Base-by-base conservation (phyloP, 352 stramenopile genomes). In the Globisporangium recalcitrans region DNA sequence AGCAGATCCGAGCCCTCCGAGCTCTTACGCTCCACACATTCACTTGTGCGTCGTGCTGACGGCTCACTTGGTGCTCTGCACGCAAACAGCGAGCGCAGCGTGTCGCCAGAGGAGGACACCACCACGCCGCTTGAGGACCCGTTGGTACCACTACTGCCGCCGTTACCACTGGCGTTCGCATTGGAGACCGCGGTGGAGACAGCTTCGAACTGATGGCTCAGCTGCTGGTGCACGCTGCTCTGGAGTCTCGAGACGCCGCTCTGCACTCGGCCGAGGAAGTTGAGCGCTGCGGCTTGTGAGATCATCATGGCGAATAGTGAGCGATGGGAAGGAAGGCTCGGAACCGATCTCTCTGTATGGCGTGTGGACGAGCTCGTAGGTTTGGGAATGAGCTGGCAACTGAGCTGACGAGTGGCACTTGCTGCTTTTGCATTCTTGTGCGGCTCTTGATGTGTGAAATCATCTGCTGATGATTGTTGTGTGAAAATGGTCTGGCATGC, bases 231-330 rank as follows among this genome's bases (percentile, higher is more conserved):
- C 58, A 77, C 64, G 44, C 53, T 73, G 40, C 65, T 62, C 32
- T 77, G 72, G n/a, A 80, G 62, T 29, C 63, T 61, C 34, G 70
- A 67, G 10, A 72, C 69, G 27, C 72, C 62, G 29, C 38, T 75
- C 67, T 80, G 72, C 47, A 80, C 47, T 46, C 69, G 19, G 3
- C 70, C 70, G 8, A 80, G 72, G 55, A 80, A 60, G 51, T 59
- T 60, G 29, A 66, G 52, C 27, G 67, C 63, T 16, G 64, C 36
- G 40, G 52, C 29, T n/a, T 61, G 60, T 14, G 60, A 51, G 42
- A 7, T 60, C 26, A 65, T 52, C 60, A 65, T 60, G 9, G 4
- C 26, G 19, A n/a, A 5, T 52, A 46, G 38, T 10, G 38, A 46
- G 38, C 6, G 19, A n/a, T 6, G n/a, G 32, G 32, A 1, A 38